Base-by-base conservation (phyloP, 805 yeast species). In the Lipomyces mesembrius region DNA sequence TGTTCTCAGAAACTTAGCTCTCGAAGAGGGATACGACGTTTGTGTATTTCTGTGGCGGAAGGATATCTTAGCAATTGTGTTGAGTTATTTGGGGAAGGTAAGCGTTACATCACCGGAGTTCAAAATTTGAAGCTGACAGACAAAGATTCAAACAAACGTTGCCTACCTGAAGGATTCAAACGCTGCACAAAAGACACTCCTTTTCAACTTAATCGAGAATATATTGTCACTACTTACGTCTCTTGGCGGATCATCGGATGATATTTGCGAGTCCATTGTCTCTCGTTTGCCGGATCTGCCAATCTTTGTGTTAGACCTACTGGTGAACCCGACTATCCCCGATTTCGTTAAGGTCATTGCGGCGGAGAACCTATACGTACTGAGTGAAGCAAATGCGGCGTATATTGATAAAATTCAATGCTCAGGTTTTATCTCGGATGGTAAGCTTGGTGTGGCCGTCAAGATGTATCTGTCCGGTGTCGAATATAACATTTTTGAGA, bases 11-110 rank as follows among this genome's bases (percentile, higher is more conserved):
- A 92, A 90, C 75, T 75, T 94, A 64, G 88, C 89, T 2, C 82
- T 91, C 62, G 97, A 91, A 74, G 97, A 92, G 78, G 98, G 97
- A 25, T 88, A 91, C 72, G 96, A 91, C 70, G 84, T 91, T 49
- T 86, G 92, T 34, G 84, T 85, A 25, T 86, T 85, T 76, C 76
- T 90, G 62, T 89, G 96, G 90, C 85, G 98, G 75, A 86, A 87
- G 20, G 87, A 89, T 68, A 86, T 94, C 54, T 88, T 97, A 90
- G 81, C 84, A 0, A 78, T 84, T 34, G 82, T 71, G 22, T 63
- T 54, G 14, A 35, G 9, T 5, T 64, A 46, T 52, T n/a, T 68
- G 35, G 63, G 37, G 6, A 61, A 61, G 62, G 71, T 70, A 59
- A 11, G 49, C 49, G n/a, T 43, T 43, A 8, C 49, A n/a, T 43